phyloP scores from a whole-genome alignment of 2,329 filamentous ascomycete genomes.

The Aureobasidium sp. region DNA sequence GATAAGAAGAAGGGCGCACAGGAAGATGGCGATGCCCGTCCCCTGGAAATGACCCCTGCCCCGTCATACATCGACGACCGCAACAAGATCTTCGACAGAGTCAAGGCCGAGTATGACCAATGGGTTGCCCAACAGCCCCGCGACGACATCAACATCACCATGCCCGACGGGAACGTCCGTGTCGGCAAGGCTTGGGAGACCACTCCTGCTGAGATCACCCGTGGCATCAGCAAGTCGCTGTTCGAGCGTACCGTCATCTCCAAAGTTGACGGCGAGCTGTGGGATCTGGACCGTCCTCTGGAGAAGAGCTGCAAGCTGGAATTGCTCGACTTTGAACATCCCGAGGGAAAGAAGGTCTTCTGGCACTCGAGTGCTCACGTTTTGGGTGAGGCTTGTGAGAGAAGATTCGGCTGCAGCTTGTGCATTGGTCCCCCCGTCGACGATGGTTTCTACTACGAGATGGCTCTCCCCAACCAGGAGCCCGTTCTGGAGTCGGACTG shows the following conservation, averaged over 20 bases:
- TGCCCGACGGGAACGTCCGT: constrained; percentile 63
- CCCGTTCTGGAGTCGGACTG: constrained; percentile 69
- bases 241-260: constrained; percentile 83
- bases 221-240: constrained; percentile 73
- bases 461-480: constrained; percentile 68
- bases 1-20: constrained; percentile 42
- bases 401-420: constrained; percentile 80
- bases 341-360: constrained; percentile 82
- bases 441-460: constrained; percentile 95
- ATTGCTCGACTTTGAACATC: constrained; percentile 71
- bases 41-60: constrained; percentile 43
- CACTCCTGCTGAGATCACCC: constrained; percentile 70
- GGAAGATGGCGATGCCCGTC: constrained; percentile 30
- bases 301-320: constrained; percentile 82
- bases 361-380: constrained; percentile 97
- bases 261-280: constrained; percentile 74
- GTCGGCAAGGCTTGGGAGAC: constrained; percentile 84
- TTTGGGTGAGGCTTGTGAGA: constrained; percentile 88
- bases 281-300: constrained; percentile 86
- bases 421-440: constrained; percentile 90
- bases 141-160: constrained; percentile 64
- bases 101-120: constrained; percentile 76
- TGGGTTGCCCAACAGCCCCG: constrained; percentile 64
- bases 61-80: constrained; percentile 77
- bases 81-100: constrained; percentile 76